A percentile compares a stretch with the other conserved stretches of the same genome.
These are phyloP conservation scores for Verbascum thapsus DNA, from an alignment of 257 asterid genomes.

Conservation along the genomic window DNA sequence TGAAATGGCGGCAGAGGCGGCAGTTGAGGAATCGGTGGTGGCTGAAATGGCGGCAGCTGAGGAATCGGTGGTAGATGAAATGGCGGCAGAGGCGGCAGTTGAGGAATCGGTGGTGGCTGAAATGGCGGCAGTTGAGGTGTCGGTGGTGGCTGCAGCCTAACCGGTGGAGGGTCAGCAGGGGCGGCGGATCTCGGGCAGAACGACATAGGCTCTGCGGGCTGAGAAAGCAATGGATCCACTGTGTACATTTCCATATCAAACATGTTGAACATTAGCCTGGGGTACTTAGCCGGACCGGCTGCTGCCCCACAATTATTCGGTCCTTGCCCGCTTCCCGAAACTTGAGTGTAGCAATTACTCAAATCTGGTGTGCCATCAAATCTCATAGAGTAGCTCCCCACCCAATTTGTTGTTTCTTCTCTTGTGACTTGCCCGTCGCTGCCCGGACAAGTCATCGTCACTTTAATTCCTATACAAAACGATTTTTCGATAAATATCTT, in stretches of 20 bases:
- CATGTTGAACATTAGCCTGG: conserved; percentile 56
- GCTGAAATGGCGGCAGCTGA: neutral
- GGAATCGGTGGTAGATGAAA: conserved; percentile 39
- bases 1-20: conserved; percentile 40
- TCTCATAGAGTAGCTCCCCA: conserved; percentile 67
- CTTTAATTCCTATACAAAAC: conserved; percentile 59
- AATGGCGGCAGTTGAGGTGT: conserved; percentile 4
- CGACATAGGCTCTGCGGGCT: conserved; percentile 71
- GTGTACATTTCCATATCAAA: conserved; percentile 68
- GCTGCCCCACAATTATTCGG: conserved; percentile 56
- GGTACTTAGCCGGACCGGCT: conserved; percentile 56
- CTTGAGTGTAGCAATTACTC: conserved; percentile 65
- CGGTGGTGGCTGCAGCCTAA: conserved; percentile 23
- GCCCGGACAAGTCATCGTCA: conserved; percentile 74
- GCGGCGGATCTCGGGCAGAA: conserved; percentile 54
- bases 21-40: conserved; percentile 29
- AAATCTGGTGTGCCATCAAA: conserved; percentile 73
- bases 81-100: conserved; percentile 35
- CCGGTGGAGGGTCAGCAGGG: conserved; percentile 36
- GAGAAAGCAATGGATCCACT: conserved; percentile 76
- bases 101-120: conserved; percentile 29
- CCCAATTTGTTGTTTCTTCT: conserved; percentile 76
- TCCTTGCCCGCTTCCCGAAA: conserved; percentile 50
- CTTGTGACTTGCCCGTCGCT: conserved; percentile 63
- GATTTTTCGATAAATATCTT: too few relatives aligned